Base-by-base conservation (phyloP, 169 alveolate genomes). In the Nephromyces sp. region DNA sequence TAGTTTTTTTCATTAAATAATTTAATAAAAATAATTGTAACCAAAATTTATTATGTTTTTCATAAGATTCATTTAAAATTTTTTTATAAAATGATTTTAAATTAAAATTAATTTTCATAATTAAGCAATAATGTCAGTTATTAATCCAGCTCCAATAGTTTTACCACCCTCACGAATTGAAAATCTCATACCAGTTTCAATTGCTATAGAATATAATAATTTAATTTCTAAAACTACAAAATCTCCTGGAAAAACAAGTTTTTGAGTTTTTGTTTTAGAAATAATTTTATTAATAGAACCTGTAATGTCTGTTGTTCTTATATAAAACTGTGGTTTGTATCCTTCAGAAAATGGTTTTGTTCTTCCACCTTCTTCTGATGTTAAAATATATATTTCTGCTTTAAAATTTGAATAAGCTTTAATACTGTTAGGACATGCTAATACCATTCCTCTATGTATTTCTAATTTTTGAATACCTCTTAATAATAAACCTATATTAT, bases 321-420 rank as follows among this genome's bases (percentile, higher is more conserved):
- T 69, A 61, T 74, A 80, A 78, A 80, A 80, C 53, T 74, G 83
- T n/a, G 86, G 86, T 74, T 74, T 80, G 77, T 80, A 80, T 33
- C 86, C 86, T 4, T 71, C 66, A 74, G 82, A 73, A 66, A 80
- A 74, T 15, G 86, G 74, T 78, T 76, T 30, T 84, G 79, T 68
- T 92, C 96, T 75, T 91, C 95, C 82, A 81, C 98, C 98, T 84
- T 94, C 98, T 32, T 92, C 97, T 68, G 90, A 88, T 68, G 88
- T 94, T 53, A 93, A 86, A 57, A 94, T 87, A 83, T 94, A 94
- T 25, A 93, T 75, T 75, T 93, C 92, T 25, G 91, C 90, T 75
- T 92, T 91, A 77, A 94, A 90, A 79, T 88, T 87, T 68, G 86
- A 85, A 74, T 92, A 85, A 53, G 93, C 83, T 34, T 80, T 79